Evolutionary conservation across 2,329 filamentous ascomycete genomes (phyloP).

Genomic region (Albifimbria verrucaria): DNA sequence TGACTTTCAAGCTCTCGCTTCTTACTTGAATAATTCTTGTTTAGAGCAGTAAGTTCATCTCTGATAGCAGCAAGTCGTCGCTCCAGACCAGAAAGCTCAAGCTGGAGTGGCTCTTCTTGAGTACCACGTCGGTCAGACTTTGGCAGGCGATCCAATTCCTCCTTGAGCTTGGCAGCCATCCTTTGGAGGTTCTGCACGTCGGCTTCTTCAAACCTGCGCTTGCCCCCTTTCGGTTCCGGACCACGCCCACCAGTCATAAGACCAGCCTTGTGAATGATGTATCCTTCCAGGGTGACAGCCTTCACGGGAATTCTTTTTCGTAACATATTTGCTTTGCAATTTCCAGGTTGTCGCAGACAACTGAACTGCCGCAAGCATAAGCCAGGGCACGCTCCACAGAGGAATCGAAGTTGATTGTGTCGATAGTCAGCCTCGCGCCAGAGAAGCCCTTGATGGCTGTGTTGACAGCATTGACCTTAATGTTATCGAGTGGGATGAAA

Average conservation of each 20-base stretch:
- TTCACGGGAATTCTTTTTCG: constrained; percentile 83
- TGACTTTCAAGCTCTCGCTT: constrained; percentile 74
- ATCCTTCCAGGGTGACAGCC: constrained; percentile 92
- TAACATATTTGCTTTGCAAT: constrained; percentile 91
- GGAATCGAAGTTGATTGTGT: constrained; percentile 91
- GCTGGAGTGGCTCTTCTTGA: constrained; percentile 78
- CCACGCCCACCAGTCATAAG: constrained; percentile 94
- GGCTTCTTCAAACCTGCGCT: constrained; percentile 83
- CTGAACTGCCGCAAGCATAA: constrained; percentile 90
- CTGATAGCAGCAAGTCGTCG: constrained; percentile 68
- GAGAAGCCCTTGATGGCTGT: constrained; percentile 86
- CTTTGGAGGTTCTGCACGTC: constrained; percentile 83
- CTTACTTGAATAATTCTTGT: constrained; percentile 82
- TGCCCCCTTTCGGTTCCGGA: constrained; percentile 67
- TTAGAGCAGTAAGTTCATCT: constrained; percentile 73
- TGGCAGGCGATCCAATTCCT: constrained; percentile 76
- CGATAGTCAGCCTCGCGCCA: constrained; percentile 84
- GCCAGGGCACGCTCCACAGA: constrained; percentile 87
- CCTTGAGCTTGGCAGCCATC: constrained; percentile 69
- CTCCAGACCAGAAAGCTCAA: constrained; percentile 76
- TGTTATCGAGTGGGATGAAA: constrained; percentile 95
- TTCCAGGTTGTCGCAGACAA: constrained; percentile 85
- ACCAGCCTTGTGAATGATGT: constrained; percentile 93
- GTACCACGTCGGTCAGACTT: constrained; percentile 71
- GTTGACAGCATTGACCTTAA: constrained; percentile 89